Evolutionary conservation across 1,284 basidiomycete genomes (phyloP).

Genomic region (Wallemia ichthyophaga): DNA sequence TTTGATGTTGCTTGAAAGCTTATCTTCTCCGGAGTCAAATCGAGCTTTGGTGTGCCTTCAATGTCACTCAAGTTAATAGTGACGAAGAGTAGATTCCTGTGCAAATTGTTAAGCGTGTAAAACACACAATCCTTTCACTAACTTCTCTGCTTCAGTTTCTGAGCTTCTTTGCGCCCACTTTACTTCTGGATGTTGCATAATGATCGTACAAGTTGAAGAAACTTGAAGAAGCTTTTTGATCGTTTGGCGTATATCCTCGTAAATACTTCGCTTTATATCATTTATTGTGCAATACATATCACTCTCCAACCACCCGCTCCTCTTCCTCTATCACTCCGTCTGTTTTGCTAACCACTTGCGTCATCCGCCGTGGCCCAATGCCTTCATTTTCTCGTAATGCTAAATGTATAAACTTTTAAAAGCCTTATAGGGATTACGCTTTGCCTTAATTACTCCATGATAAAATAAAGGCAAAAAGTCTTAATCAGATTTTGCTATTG

Average conservation of each 20-base stretch:
- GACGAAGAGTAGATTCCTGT: conserved; percentile 48
- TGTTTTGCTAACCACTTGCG: too few species aligned
- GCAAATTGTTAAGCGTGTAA: neutral
- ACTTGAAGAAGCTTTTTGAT: conserved; percentile 17
- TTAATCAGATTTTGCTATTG: too few species aligned
- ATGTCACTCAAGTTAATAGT: conserved; percentile 64
- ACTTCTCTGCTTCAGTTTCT: conserved; percentile 29
- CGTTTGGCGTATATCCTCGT: conserved; percentile 10
- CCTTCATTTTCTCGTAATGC: too few species aligned
- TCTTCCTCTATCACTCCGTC: too few species aligned
- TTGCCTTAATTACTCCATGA: too few species aligned
- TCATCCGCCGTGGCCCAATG: too few species aligned
- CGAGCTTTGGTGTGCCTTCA: conserved; percentile 28
- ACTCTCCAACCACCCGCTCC: too few species aligned
- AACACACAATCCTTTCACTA: conserved; percentile 1
- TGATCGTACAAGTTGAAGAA: conserved; percentile 16
- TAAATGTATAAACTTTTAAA: too few species aligned
- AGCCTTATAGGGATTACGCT: too few species aligned
- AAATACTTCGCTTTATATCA: too few species aligned
- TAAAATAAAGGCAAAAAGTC: too few species aligned
- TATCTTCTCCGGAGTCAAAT: conserved; percentile 30
- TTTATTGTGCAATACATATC: too few species aligned
- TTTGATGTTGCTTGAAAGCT: conserved; percentile 35
- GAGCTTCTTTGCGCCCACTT: conserved; percentile 74
- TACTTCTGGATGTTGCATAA: conserved; percentile 39